phyloP scores from a whole-genome alignment of 164 flowering plant genomes.

The Chimonanthus praecox region DNA sequence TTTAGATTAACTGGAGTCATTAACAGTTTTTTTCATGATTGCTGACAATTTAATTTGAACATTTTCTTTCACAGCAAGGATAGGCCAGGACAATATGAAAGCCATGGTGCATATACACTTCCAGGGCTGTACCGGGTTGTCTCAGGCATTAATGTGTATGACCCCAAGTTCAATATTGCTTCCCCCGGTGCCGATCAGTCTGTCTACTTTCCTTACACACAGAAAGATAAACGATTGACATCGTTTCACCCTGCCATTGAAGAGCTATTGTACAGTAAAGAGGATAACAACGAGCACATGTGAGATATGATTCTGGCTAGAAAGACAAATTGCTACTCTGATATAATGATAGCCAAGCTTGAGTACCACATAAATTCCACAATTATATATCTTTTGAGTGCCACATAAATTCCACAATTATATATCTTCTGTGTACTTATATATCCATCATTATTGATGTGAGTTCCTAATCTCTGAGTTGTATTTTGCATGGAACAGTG shows the following conservation, averaged over 20 bases:
- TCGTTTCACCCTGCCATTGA: slow-evolving; percentile 73
- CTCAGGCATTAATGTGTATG: slow-evolving; percentile 87
- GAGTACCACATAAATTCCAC: neutral
- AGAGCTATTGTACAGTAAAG: slow-evolving; percentile 64
- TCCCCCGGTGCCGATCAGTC: slow-evolving; percentile 96
- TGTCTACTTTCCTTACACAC: slow-evolving; percentile 76
- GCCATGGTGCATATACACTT: slow-evolving; percentile 73
- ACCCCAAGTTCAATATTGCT: slow-evolving; percentile 94
- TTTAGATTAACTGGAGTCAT: neutral
- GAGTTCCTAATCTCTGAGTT: slow-evolving; percentile 10
- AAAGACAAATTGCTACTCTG: neutral
- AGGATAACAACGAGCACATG: slow-evolving; percentile 77
- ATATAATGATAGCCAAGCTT: neutral
- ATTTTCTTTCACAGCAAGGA: slow-evolving; percentile 50
- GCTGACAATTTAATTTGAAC: neutral
- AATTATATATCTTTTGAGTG: no score
- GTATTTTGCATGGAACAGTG: slow-evolving; percentile 40
- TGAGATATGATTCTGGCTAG: slow-evolving; percentile 23
- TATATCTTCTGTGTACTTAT: neutral
- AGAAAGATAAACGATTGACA: slow-evolving; percentile 51
- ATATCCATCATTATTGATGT: neutral
- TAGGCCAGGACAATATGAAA: slow-evolving; percentile 92
- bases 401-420: neutral
- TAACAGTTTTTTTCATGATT: neutral
- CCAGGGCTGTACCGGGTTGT: slow-evolving; percentile 85